A percentile compares a stretch with the other conserved stretches of the same genome.
phyloP scores from a whole-genome alignment of 371 early-diverging fungal species.

The Haplosporangium sp. region DNA sequence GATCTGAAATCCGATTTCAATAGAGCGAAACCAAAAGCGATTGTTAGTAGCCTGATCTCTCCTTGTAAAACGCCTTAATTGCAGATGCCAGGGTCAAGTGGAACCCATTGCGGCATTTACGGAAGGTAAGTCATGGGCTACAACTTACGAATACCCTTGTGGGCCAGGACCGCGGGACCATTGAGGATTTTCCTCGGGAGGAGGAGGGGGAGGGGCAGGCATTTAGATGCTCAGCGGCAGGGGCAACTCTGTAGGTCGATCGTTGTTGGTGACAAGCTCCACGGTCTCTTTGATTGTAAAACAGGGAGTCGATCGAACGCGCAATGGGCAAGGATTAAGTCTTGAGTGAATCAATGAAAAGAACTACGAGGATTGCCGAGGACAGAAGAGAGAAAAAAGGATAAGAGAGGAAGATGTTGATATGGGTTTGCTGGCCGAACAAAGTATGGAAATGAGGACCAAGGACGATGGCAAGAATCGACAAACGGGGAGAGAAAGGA shows the following conservation, averaged over 20 bases:
- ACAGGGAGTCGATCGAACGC: no score
- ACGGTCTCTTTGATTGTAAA: no score
- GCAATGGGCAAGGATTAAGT: neutral
- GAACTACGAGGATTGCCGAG: neutral
- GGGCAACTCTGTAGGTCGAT: neutral
- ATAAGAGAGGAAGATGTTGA: neutral
- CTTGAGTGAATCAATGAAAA: neutral
- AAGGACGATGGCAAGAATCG: no score
- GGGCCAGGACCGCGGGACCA: conserved; percentile 51
- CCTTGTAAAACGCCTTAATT: no score
- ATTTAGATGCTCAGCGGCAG: conserved; percentile 25
- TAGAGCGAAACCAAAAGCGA: neutral
- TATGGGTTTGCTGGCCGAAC: no score
- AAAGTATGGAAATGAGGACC: no score
- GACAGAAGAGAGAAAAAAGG: neutral
- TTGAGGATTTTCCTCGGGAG: conserved; percentile 53
- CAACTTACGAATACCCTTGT: conserved; percentile 56
- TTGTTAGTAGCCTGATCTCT: conserved; percentile 4
- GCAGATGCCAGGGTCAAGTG: no score
- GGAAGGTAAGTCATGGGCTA: no score
- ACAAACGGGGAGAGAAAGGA: no score
- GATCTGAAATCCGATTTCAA: conserved; percentile 18
- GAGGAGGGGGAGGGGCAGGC: conserved; percentile 52
- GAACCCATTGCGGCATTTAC: neutral
- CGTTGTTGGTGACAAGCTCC: no score